These are phyloP conservation scores for Tylopilus orsonianus DNA, from an alignment of 1,284 basidiomycete species.

Conservation along the genomic window DNA sequence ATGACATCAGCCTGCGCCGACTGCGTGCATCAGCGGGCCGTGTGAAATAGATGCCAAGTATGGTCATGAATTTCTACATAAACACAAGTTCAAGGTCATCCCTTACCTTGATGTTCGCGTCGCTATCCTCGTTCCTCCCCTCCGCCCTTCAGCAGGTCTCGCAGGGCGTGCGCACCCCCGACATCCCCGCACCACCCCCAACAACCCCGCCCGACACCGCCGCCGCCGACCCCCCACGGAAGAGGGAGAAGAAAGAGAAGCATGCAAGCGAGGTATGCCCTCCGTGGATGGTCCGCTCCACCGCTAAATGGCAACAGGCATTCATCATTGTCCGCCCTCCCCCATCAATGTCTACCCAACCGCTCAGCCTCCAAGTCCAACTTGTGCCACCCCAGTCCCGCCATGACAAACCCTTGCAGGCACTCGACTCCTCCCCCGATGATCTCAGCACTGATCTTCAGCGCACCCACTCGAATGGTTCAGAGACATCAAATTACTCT, in stretches of 20 bases:
- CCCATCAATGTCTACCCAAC: slow-evolving; percentile 80
- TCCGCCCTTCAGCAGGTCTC: slow-evolving; percentile 44
- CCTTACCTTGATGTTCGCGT: slow-evolving; percentile 53
- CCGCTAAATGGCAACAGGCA: slow-evolving; percentile 48
- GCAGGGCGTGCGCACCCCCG: slow-evolving; percentile 18
- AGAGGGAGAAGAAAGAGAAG: slow-evolving; percentile 54
- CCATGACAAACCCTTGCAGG: slow-evolving; percentile 36
- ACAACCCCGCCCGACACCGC: background rate
- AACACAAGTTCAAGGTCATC: slow-evolving; percentile 5
- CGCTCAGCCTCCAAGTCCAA: slow-evolving; percentile 92
- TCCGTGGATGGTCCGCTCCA: slow-evolving; percentile 4
- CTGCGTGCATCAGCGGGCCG: background rate
- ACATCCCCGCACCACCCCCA: slow-evolving; percentile 25
- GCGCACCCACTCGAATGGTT: slow-evolving; percentile 44
- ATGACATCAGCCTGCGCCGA: slow-evolving; percentile 10
- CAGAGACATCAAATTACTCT: slow-evolving; percentile 33
- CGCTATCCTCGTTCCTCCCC: slow-evolving; percentile 60
- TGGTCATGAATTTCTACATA: slow-evolving; percentile 14
- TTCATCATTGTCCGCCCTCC: slow-evolving; percentile 87
- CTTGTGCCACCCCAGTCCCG: slow-evolving; percentile 73
- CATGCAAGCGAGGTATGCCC: slow-evolving; percentile 53
- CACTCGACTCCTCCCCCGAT: slow-evolving; percentile 35
- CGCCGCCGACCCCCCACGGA: slow-evolving; percentile 29
- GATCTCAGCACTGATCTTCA: slow-evolving; percentile 26
- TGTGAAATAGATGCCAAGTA: slow-evolving; percentile 16